Evolutionary conservation across 176 grass and related monocot genomes (phyloP).

Genomic region (Dactylis glomerata): DNA sequence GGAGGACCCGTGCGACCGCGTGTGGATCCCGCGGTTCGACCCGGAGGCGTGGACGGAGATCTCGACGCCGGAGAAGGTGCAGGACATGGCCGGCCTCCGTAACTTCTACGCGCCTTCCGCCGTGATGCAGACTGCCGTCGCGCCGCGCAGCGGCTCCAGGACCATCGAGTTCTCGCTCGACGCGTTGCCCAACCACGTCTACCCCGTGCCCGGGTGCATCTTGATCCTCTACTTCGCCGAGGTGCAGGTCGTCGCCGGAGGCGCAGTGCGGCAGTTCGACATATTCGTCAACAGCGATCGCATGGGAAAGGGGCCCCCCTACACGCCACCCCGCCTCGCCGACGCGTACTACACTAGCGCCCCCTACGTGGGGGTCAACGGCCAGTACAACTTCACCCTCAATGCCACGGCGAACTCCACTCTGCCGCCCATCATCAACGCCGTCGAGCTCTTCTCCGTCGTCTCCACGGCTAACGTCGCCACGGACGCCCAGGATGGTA

Average conservation of each 20-base stretch:
- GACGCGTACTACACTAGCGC: neutral
- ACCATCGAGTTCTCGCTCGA: conserved; percentile 24
- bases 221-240: conserved; percentile 35
- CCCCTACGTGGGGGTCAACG: neutral
- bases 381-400: conserved; percentile 23
- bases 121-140: conserved; percentile 47
- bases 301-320: neutral
- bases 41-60: neutral
- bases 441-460: conserved; percentile 35
- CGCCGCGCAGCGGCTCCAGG: conserved; percentile 32
- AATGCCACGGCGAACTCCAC: conserved; percentile 32
- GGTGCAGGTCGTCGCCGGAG: neutral
- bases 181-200: neutral
- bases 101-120: conserved; percentile 28
- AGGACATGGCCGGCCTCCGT: neutral
- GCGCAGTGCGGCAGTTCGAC: conserved; percentile 22
- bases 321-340: neutral
- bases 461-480: neutral
- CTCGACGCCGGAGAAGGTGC: conserved; percentile 6
- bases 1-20: conserved; percentile 23
- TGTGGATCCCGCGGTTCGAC: conserved; percentile 13
- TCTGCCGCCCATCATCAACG: conserved; percentile 45
- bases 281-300: neutral
- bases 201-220: neutral
- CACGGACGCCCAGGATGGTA: conserved; percentile 45